These are phyloP conservation scores for Lasiosphaeria hispida DNA, from an alignment of 495 filamentous ascomycete species.

Conservation along the genomic window DNA sequence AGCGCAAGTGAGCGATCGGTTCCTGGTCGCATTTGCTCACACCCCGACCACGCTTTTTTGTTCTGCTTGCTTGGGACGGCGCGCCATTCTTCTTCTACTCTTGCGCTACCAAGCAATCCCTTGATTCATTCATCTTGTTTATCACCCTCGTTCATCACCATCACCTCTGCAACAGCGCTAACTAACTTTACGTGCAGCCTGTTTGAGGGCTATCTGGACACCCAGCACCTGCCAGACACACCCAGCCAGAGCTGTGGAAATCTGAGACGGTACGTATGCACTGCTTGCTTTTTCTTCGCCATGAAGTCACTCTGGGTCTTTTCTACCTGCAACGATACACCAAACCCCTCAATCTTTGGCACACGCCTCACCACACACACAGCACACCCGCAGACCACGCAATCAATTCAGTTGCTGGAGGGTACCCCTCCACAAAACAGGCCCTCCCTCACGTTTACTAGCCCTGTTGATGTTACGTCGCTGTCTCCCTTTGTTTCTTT, in stretches of 20 bases:
- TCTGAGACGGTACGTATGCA: conserved; percentile 25
- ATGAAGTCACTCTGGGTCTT: conserved; percentile 15
- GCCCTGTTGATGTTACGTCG: conserved; percentile 5
- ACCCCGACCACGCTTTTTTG: not conserved
- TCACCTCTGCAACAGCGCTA: not conserved
- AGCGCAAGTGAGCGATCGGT: not conserved
- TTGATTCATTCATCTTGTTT: not conserved
- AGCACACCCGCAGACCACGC: conserved; percentile 1
- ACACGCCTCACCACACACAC: conserved; percentile 4
- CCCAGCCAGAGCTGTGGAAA: conserved; percentile 6
- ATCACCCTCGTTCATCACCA: not conserved
- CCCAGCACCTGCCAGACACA: conserved; percentile 8
- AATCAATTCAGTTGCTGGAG: conserved; percentile 1
- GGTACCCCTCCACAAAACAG: conserved; percentile 6
- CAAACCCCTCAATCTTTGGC: conserved; percentile 14
- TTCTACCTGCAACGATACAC: conserved; percentile 25
- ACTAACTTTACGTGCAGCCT: conserved; percentile 10
- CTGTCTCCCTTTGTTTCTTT: conserved; percentile 8
- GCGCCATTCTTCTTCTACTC: not conserved
- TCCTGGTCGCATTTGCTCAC: not conserved
- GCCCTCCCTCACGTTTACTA: conserved; percentile 7
- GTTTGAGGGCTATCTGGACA: not conserved
- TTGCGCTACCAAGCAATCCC: conserved; percentile 2
- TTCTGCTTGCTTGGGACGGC: not conserved
- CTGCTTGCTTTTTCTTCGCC: conserved; percentile 15